Conservation (phyloP, 208 protist genomes). For the Leishmania turanica region DNA sequence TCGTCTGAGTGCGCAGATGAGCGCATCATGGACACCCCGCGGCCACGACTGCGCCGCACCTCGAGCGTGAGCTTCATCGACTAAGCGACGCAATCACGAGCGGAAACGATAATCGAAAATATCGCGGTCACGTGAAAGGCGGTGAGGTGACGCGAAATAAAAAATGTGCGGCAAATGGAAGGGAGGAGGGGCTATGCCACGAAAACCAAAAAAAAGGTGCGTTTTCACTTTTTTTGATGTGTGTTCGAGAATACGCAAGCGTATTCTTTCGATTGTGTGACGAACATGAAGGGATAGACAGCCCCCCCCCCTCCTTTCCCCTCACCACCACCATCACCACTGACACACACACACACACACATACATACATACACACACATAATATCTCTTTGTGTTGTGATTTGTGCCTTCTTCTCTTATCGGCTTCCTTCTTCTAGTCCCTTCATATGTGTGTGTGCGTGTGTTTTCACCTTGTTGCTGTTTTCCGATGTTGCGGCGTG, state of each 20-base stretch:
- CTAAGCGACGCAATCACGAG: background rate
- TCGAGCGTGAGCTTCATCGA: constrained; percentile 20
- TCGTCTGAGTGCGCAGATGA: background rate
- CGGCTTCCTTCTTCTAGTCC: background rate
- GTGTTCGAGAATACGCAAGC: too few relatives aligned
- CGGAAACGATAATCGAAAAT: background rate
- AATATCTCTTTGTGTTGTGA: background rate
- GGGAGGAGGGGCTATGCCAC: too few relatives aligned
- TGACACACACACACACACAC: too few relatives aligned
- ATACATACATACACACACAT: background rate
- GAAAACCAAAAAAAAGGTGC: too few relatives aligned
- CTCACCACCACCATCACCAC: too few relatives aligned
- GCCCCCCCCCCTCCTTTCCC: too few relatives aligned
- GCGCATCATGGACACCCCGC: background rate
- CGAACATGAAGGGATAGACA: too few relatives aligned
- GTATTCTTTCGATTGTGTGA: too few relatives aligned
- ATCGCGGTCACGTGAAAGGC: background rate
- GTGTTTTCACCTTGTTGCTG: background rate
- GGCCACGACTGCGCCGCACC: constrained; percentile 1
- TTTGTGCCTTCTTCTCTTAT: background rate
- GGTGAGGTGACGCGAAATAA: background rate
- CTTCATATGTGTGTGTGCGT: background rate
- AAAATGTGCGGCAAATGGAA: background rate
- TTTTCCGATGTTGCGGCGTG: background rate
- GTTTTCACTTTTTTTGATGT: too few relatives aligned